Conservation (phyloP, 225 moss, liverwort and hornwort species). For the Antitrichia curtipendula region DNA sequence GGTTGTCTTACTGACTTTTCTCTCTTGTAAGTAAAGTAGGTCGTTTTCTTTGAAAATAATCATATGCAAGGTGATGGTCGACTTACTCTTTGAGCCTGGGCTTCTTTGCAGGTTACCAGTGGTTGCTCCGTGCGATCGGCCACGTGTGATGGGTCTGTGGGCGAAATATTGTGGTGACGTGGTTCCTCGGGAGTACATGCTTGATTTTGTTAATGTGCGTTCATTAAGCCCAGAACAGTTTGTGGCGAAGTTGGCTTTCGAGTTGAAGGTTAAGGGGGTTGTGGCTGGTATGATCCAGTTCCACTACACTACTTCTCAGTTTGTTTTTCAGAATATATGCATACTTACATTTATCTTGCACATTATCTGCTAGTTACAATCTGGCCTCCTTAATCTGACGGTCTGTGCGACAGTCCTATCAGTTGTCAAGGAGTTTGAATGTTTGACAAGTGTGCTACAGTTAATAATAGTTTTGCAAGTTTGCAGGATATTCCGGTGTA, state of each 20-base stretch:
- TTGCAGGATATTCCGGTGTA: neutral
- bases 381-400: neutral
- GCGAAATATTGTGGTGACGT: constrained; percentile 57
- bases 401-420: neutral
- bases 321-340: neutral
- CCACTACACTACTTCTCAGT: neutral
- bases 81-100: neutral
- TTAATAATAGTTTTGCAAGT: neutral
- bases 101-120: constrained; percentile 67
- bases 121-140: constrained; percentile 71
- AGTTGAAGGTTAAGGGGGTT: constrained; percentile 80
- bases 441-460: neutral
- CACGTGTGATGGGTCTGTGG: constrained; percentile 80
- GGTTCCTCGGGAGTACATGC: constrained; percentile 58
- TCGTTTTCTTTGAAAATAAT: neutral
- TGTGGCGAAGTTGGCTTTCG: constrained; percentile 72
- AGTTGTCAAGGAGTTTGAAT: neutral
- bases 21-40: neutral
- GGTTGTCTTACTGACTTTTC: neutral
- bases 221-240: constrained; percentile 83
- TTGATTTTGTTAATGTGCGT: constrained; percentile 80
- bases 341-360: neutral
- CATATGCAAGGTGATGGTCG: neutral
- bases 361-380: neutral
- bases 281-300: constrained; percentile 53